Percentiles rank a stretch among this genome's conserved stretches.
Evolutionary conservation across 768 basidiomycete species (phyloP).

Genomic region (Rhodotorula toruloides): DNA sequence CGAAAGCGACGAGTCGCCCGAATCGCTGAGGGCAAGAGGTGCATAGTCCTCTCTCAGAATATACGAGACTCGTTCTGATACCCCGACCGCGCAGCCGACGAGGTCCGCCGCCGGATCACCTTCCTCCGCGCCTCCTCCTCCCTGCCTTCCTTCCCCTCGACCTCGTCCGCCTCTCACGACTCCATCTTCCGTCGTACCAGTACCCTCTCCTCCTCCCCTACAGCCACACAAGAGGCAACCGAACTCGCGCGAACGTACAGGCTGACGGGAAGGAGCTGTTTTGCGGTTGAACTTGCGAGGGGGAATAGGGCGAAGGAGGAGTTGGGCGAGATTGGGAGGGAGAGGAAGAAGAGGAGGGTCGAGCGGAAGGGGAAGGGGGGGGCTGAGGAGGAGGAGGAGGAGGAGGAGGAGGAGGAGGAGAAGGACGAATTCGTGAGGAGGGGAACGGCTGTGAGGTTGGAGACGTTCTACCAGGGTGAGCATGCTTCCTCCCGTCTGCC

Average conservation of each 20-base stretch:
- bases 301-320: conserved; percentile 11
- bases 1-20: too few relatives aligned
- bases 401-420: background rate
- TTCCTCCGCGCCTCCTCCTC: too few relatives aligned
- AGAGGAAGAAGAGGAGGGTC: background rate
- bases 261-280: background rate
- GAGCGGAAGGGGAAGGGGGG: background rate
- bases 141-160: too few relatives aligned
- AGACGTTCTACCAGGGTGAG: conserved; percentile 18
- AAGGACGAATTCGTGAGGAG: background rate
- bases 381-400: background rate
- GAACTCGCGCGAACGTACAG: conserved; percentile 7
- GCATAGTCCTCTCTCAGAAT: too few relatives aligned
- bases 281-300: conserved; percentile 10
- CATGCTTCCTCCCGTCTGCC: too few relatives aligned
- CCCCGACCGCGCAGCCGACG: too few relatives aligned
- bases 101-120: too few relatives aligned
- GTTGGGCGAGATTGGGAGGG: background rate
- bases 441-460: conserved; percentile 10
- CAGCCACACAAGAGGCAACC: background rate
- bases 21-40: too few relatives aligned
- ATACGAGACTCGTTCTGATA: too few relatives aligned
- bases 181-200: too few relatives aligned
- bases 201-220: too few relatives aligned
- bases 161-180: too few relatives aligned